Evolutionary conservation across 306 rosid species (phyloP).

Genomic region (Prunus mira): DNA sequence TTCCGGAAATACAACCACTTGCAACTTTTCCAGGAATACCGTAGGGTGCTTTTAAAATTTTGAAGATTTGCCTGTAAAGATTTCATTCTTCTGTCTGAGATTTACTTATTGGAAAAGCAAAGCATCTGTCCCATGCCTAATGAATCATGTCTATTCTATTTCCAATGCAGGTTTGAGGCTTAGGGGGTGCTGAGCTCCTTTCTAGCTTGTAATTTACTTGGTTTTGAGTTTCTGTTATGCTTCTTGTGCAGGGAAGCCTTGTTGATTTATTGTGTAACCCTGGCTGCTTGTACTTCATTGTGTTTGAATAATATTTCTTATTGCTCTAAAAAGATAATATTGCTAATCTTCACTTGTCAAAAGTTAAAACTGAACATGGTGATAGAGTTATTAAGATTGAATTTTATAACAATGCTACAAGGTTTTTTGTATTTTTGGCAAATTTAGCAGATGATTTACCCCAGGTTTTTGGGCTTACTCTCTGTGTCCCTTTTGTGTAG

Average conservation of each 20-base stretch:
- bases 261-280: background rate
- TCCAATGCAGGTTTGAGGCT: background rate
- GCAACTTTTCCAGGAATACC: background rate
- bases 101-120: background rate
- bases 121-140: background rate
- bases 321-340: background rate
- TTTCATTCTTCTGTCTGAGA: background rate
- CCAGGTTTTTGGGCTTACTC: constrained; percentile 12
- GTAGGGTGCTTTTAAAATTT: background rate
- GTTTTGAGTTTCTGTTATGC: background rate
- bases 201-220: background rate
- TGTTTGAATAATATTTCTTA: background rate
- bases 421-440: background rate
- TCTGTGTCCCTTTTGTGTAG: constrained; percentile 35
- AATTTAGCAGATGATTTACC: background rate
- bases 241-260: background rate
- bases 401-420: background rate
- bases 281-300: background rate
- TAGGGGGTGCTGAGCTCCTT: background rate
- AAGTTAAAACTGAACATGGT: background rate
- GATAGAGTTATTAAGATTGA: background rate
- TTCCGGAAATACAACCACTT: background rate
- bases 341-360: background rate
- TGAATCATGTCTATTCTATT: background rate
- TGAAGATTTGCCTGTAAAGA: background rate